Base-by-base conservation (phyloP, 768 basidiomycete genomes). In the Kwoniella sp. region DNA sequence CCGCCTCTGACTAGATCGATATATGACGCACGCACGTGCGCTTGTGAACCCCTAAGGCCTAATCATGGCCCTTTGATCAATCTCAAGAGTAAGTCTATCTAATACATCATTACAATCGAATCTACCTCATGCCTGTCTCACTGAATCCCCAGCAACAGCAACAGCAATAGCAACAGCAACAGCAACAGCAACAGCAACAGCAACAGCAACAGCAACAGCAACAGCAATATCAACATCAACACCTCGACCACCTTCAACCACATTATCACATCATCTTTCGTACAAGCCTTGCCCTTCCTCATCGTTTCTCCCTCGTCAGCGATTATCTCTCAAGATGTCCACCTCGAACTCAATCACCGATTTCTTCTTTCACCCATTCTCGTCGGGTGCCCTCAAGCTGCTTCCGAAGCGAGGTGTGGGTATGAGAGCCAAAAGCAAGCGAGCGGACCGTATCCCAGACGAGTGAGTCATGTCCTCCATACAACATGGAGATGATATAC, bases 401-500 rank as follows among this genome's bases (percentile, higher is more conserved):
- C 64, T 80, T 3, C 79, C 76, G 5, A 59, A 63, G 4, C 55
- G 69, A 11, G 72, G 69, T 2, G 51, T 67, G 25, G 71, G 72
- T 0, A 45, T 67, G 17, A 60, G 74, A 31, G 71, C 66, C 7
- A 80, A 77, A 61, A 73, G 74, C 48, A 80, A 80, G 47, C 60
- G 79, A 54, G 79, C 77, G 13, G 79, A 80, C 55, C 57, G 78
- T 26, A 80, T 80, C 13, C 79, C 79, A 20, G 79, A 80, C 56
- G 66, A 70, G 76, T 73, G 55, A 51, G 74, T 69, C 13, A 45
- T n/a, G n/a, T n/a, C n/a, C n/a, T n/a, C n/a, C n/a, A n/a, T 17
- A 47, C 9, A 20, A 9, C 56, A 7, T 15, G 8, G 8, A 9
- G 50, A 51, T 9, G 22, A 22, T 23, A 8, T 9, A 12, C 12